A percentile compares a stretch with the other conserved stretches of the same genome.
Conservation (phyloP, 306 rosid genomes). For the Vigna nakashimae region DNA sequence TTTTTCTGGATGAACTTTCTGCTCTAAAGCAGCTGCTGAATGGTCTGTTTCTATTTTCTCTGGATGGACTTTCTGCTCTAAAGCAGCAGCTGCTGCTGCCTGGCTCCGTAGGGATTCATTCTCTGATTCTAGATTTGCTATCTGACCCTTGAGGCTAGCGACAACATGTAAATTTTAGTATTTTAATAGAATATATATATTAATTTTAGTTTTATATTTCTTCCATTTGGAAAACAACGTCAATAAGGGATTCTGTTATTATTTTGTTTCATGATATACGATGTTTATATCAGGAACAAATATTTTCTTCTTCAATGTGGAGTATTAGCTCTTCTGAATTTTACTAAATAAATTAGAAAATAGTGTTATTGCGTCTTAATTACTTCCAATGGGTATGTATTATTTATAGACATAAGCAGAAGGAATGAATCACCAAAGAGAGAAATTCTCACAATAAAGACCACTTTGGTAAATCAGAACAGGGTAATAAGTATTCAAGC, state of each 20-base stretch:
- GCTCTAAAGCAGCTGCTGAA: background rate
- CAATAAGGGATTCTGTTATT: background rate
- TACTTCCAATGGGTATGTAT: background rate
- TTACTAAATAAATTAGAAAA: background rate
- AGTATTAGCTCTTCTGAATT: too few species aligned
- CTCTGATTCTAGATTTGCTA: conserved; percentile 69
- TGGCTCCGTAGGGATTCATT: conserved; percentile 65
- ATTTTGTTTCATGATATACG: background rate
- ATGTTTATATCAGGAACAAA: background rate
- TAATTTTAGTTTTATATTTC: conserved; percentile 23
- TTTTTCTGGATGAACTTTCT: background rate
- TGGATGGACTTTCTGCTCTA: conserved; percentile 35
- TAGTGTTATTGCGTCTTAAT: background rate
- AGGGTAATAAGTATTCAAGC: background rate
- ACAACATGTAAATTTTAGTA: conserved; percentile 23
- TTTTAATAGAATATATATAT: background rate
- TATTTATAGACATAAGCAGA: too few species aligned
- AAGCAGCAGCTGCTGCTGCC: conserved; percentile 42
- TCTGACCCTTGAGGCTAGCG: conserved; percentile 72
- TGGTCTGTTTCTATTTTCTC: conserved; percentile 27
- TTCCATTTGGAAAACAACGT: background rate
- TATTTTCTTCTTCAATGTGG: background rate
- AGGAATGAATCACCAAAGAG: too few species aligned
- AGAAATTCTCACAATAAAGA: background rate
- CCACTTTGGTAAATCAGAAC: background rate